Evolutionary conservation across 2,329 filamentous ascomycete genomes (phyloP), one percentile per base, ranked within the genome.

Genomic region (Fusarium ramigenum): DNA sequence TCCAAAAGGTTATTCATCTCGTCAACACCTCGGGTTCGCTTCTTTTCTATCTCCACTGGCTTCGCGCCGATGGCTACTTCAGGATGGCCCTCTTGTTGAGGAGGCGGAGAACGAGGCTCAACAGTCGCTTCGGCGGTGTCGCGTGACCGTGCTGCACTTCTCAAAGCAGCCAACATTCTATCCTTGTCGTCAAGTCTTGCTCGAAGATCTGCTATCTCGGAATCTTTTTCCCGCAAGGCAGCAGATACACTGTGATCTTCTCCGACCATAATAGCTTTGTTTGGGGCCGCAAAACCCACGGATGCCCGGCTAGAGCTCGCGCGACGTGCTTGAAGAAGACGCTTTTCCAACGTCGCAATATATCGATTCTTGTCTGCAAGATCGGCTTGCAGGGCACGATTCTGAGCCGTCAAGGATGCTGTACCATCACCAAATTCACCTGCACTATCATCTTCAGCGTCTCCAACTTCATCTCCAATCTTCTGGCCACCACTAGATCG

Each of bases 361-460:
- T 99, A 99, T 37, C 96, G 93, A 77, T 96, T 98, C 85, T 97
- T 98, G 83, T 99, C 96, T n/a, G 89, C 90, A 52, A 99, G 88
- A 81, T 99, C 96, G n/a, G 95, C 91, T 81, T 97, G 96, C 53
- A 99, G 84, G n/a, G 97, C 93, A 56, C 92, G 90, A 75, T 98
- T 95, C 79, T 98, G 96, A n/a, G 93, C 90, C 47, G 92, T 85
- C 54, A 97, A 83, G 30, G 93, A 94, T 12, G 96, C 96, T 32
- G 89, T 92, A 2, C 95, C 96, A 77, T 98, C 95, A 23, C 93
- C 95, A 79, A 92, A 96, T 78, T 97, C 94, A 57, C 94, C 95
- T 19, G 91, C 79, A 46, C 89, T 92, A 64, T 94, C 92, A 18
- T 95, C 82, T 12, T 83, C 91, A 23, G 89, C 92, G 19, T 92